Evolutionary conservation across 2,329 filamentous ascomycete species (phyloP), one percentile per base, ranked within the genome.

Genomic region (Allantophomopsis cytisporea): DNA sequence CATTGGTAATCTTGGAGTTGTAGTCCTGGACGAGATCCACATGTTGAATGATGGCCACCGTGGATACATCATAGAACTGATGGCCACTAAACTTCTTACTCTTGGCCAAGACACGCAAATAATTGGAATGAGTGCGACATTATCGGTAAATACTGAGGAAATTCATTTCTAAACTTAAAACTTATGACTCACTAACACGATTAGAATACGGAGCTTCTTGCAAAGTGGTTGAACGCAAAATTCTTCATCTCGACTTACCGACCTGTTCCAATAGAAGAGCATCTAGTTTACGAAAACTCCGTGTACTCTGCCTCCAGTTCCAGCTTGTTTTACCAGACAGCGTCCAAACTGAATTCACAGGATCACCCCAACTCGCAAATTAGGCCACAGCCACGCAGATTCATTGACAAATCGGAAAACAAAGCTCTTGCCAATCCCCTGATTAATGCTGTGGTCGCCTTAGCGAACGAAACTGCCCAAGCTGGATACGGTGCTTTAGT

Each of bases 1-100:
- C 3, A 42, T 85, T 43, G 62, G 66, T n/a, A 67, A 75, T 15
- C 60, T 88, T 34, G 73, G 71, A 36, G 64, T 77, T 10, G 72
- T 86, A 14, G 79, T 87, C 12, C 63, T 87, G 28, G 83, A 88
- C 50, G 83, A 88, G 53, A 61, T 87, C n/a, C 83, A 88, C 54
- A 86, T 88, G 80, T 67, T 87, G 35, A 78, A 85, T 48, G 83
- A 87, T 53, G 78, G 80, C 45, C 71, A 79, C 47, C 73, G 83
- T 11, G 83, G 83, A 4, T 87, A 87, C 53, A 64, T 87, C 1
- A 62, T 87, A 40, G 83, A 88, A 53, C 62, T 87, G 5, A 73
- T 85, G 59, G 75, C 78, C 5, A 82, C 80, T 3, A 87, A 87
- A 51, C 52, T 87, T 21, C 60, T 85, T n/a, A 71, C 76, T 41